Percentiles rank a stretch among this genome's conserved stretches.
Conservation (phyloP, 2,329 filamentous ascomycete genomes). For the Fusarium sp. region DNA sequence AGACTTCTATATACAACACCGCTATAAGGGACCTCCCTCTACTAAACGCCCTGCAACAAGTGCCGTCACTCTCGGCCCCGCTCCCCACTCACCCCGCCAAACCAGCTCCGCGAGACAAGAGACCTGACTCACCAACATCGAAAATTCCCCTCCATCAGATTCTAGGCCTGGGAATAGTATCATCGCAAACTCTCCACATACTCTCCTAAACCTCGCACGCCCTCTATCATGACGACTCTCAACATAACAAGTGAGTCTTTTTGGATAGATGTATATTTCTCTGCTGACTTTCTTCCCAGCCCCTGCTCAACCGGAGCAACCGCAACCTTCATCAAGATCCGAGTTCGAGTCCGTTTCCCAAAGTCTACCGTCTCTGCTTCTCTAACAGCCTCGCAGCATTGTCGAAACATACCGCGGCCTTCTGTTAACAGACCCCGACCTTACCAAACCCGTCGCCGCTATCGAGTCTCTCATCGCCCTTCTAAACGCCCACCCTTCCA, state of each 20-base stretch:
- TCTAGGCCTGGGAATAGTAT: slow-evolving; percentile 37
- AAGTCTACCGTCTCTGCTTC: background rate
- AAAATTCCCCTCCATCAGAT: slow-evolving; percentile 44
- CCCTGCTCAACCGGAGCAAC: slow-evolving; percentile 38
- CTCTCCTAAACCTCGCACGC: background rate
- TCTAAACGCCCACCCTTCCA: slow-evolving; percentile 81
- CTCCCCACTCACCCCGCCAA: slow-evolving; percentile 45
- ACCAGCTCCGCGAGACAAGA: slow-evolving; percentile 12
- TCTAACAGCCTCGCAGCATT: slow-evolving; percentile 57
- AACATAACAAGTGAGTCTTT: slow-evolving; percentile 25
- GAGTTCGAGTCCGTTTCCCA: slow-evolving; percentile 47
- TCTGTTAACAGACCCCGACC: slow-evolving; percentile 76
- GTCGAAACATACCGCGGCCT: slow-evolving; percentile 67
- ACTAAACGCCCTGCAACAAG: slow-evolving; percentile 10
- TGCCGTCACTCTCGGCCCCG: slow-evolving; percentile 38
- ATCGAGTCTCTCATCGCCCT: slow-evolving; percentile 92
- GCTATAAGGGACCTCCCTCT: background rate
- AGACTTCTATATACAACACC: background rate
- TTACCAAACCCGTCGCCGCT: slow-evolving; percentile 95
- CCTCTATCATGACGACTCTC: slow-evolving; percentile 37
- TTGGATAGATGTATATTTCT: background rate
- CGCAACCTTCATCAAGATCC: slow-evolving; percentile 34
- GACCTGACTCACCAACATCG: slow-evolving; percentile 41
- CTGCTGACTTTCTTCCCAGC: background rate
- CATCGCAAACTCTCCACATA: slow-evolving; percentile 11